Evolutionary conservation across 768 basidiomycete species (phyloP), one percentile per base, ranked within the genome.

Genomic region (Piloderma croceum): DNA sequence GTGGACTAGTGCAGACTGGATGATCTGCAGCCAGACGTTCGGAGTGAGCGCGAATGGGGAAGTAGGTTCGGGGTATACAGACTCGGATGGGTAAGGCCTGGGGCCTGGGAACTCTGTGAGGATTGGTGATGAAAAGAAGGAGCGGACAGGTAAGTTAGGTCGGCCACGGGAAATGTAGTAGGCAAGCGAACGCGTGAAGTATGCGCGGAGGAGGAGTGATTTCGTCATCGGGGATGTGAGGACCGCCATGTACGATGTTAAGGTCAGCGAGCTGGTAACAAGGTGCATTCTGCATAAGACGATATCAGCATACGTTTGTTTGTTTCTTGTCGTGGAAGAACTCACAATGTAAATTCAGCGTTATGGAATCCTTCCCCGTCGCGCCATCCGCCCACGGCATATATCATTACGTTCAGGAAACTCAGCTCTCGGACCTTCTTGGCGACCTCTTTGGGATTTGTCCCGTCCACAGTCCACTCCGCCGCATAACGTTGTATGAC

Each of bases 271-370:
- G 21, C 34, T 31, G 25, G 23, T 41, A n/a, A n/a, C n/a, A n/a
- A n/a, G n/a, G n/a, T n/a, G n/a, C n/a, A n/a, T n/a, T n/a, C n/a
- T n/a, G n/a, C n/a, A n/a, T n/a, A n/a, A n/a, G n/a, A n/a, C n/a
- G n/a, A n/a, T n/a, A n/a, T n/a, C n/a, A n/a, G n/a, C n/a, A n/a
- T n/a, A n/a, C n/a, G n/a, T n/a, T n/a, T n/a, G n/a, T n/a, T n/a
- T n/a, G n/a, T n/a, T n/a, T n/a, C n/a, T n/a, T n/a, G n/a, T n/a
- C n/a, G n/a, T n/a, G n/a, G n/a, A 22, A 38, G 36, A 10, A 65
- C 80, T 47, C 44, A 83, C 81, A 67, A 39, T 64, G 76, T 71
- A 57, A 85, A 83, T 39, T 83, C 77, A 1, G 70, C 73, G 19
- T 69, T 65, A n/a, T n/a, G n/a, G 54, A 77, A 81, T n/a, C n/a